Base-by-base conservation (phyloP, 495 filamentous ascomycete species). In the Hypoxylon trugodes region DNA sequence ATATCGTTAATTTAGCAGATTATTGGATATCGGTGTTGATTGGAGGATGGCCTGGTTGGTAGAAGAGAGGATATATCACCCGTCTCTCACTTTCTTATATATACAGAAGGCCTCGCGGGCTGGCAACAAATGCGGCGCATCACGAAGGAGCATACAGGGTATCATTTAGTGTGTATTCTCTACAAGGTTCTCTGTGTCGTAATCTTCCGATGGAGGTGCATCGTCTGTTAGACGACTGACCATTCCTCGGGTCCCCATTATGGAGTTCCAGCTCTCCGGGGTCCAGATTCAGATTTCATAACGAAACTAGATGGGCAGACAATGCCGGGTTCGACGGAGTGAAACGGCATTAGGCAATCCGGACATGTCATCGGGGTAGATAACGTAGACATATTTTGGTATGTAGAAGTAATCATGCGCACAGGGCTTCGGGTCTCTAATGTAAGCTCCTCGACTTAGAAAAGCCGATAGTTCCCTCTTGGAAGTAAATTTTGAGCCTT, bases 171-270 rank as follows among this genome's bases (percentile, higher is more conserved):
- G 7, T 15, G 36, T 1, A 9, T 22, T 35, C 37, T 33, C 16
- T 1, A 41, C n/a, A 46, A 32, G 26, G 40, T 61, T 61, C 10
- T 6, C 12, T 57, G 7, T 12, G 24, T 51, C 38, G 50, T 53
- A 45, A 51, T 47, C 56, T 10, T 10, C 15, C 37, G 7, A 8
- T 13, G 32, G 37, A 54, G 33, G 22, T 10, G 35, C 6, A n/a
- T 21, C 13, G 6, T 18, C 26, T 52, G 5, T 8, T 40, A 41
- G 13, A n/a, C n/a, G n/a, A n/a, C n/a, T n/a, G n/a, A n/a, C n/a
- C n/a, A n/a, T n/a, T n/a, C n/a, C n/a, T n/a, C n/a, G n/a, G n/a
- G n/a, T n/a, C n/a, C n/a, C n/a, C n/a, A n/a, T n/a, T n/a, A n/a
- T n/a, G n/a, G n/a, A n/a, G 32, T 41, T 24, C 40, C 40, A 30